These are phyloP conservation scores for Cyclotella kingstonii DNA, from an alignment of 108 stramenopile species.

Conservation along the genomic window DNA sequence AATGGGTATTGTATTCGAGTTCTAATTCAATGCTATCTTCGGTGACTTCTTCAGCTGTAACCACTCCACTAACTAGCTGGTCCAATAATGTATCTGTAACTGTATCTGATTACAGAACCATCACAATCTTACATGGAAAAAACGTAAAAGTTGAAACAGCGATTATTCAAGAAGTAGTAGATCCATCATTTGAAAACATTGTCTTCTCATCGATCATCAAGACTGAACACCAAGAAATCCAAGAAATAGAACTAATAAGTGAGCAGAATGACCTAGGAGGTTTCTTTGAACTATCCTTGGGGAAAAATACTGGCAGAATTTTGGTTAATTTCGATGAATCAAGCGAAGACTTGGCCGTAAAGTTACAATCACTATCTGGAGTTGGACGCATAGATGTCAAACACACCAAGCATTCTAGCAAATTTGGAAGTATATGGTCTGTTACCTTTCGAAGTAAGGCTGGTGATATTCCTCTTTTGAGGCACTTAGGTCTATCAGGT, in stretches of 20 bases:
- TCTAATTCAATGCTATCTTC: constrained; percentile 20
- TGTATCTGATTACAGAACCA: constrained; percentile 9
- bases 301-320: constrained; percentile 7
- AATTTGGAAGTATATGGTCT: constrained; percentile 36
- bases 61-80: constrained; percentile 31
- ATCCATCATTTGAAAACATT: constrained; percentile 29
- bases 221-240: constrained; percentile 16
- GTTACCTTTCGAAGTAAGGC: constrained; percentile 44
- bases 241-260: constrained; percentile 27
- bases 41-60: constrained; percentile 14
- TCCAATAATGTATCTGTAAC: constrained; percentile 21
- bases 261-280: constrained; percentile 24
- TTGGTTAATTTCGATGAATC: constrained; percentile 24
- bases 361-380: constrained; percentile 37
- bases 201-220: constrained; percentile 23
- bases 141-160: constrained; percentile 18
- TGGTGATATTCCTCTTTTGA: constrained; percentile 58
- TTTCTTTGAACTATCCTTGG: constrained; percentile 25
- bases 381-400: constrained; percentile 43
- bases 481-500: constrained; percentile 23
- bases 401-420: not conserved
- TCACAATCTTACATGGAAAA: constrained; percentile 18
- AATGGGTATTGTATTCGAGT: constrained; percentile 34
- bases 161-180: constrained; percentile 19
- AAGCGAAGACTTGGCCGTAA: constrained; percentile 37